Evolutionary conservation across 345 rosid species (phyloP).

Genomic region (Melastoma malabathricum): DNA sequence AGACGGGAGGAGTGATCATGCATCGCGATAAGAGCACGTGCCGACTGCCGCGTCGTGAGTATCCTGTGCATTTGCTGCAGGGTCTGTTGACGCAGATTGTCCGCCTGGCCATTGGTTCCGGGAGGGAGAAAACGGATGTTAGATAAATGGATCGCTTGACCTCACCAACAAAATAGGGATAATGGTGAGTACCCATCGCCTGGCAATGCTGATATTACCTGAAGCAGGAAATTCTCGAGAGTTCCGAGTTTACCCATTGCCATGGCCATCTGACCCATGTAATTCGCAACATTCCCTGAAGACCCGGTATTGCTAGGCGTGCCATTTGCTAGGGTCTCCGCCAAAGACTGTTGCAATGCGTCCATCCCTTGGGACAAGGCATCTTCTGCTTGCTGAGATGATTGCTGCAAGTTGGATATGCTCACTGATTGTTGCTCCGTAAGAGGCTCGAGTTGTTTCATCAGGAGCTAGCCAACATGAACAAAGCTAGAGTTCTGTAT

Average conservation of each 20-base stretch:
- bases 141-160: neutral
- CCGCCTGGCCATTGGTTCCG: constrained; percentile 23
- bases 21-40: constrained; percentile 52
- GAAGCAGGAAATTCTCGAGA: constrained; percentile 69
- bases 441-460: constrained; percentile 77
- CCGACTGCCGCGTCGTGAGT: constrained; percentile 54
- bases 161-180: neutral
- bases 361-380: constrained; percentile 96
- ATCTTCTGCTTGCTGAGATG: constrained; percentile 89
- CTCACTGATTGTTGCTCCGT: constrained; percentile 68
- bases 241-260: constrained; percentile 97
- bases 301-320: constrained; percentile 49
- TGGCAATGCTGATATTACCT: constrained; percentile 21
- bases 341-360: constrained; percentile 72
- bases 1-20: constrained; percentile 52
- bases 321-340: constrained; percentile 75
- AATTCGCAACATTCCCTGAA: constrained; percentile 75
- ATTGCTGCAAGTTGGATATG: constrained; percentile 65
- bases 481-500: too few species aligned
- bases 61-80: constrained; percentile 55
- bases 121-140: neutral
- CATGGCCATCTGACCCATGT: constrained; percentile 99
- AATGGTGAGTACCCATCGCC: too few species aligned
- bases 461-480: constrained; percentile 47
- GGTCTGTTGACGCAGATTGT: constrained; percentile 57